These are phyloP conservation scores for Sporothrix euskadiensis DNA, from an alignment of 2,329 filamentous ascomycete genomes.

Conservation along the genomic window DNA sequence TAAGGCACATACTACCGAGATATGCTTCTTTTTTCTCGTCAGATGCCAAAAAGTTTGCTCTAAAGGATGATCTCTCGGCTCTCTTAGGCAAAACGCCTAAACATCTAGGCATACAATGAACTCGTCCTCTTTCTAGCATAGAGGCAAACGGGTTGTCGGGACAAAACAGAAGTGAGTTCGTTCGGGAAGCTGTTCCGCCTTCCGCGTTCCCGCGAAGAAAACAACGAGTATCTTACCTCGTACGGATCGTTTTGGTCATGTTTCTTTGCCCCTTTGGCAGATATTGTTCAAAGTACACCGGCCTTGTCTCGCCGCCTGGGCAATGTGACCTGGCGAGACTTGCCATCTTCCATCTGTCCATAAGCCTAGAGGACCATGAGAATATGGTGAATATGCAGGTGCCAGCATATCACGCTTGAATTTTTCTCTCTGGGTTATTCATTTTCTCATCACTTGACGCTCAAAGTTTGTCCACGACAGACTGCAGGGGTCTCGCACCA, in stretches of 20 bases:
- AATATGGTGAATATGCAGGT: background rate
- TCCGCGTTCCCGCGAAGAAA: slow-evolving; percentile 16
- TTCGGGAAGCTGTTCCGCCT: background rate
- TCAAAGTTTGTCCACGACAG: background rate
- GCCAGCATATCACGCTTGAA: slow-evolving; percentile 6
- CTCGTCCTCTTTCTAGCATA: background rate
- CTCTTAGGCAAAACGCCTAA: background rate
- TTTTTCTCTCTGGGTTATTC: background rate
- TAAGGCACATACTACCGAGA: background rate
- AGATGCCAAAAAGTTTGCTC: background rate
- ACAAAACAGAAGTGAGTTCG: background rate
- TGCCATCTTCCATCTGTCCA: background rate
- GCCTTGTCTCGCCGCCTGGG: background rate
- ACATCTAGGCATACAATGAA: background rate
- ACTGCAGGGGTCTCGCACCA: background rate
- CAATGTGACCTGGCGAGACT: background rate
- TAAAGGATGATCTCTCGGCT: background rate
- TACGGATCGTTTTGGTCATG: background rate
- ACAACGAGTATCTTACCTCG: background rate
- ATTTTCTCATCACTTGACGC: background rate
- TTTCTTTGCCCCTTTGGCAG: background rate
- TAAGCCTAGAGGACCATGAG: background rate
- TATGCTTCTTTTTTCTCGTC: background rate
- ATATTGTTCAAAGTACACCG: background rate
- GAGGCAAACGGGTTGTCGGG: background rate